A percentile compares a stretch with the other conserved stretches of the same genome.
These are phyloP conservation scores for Penicillium pulvis DNA, from an alignment of 495 filamentous ascomycete species.

Conservation along the genomic window DNA sequence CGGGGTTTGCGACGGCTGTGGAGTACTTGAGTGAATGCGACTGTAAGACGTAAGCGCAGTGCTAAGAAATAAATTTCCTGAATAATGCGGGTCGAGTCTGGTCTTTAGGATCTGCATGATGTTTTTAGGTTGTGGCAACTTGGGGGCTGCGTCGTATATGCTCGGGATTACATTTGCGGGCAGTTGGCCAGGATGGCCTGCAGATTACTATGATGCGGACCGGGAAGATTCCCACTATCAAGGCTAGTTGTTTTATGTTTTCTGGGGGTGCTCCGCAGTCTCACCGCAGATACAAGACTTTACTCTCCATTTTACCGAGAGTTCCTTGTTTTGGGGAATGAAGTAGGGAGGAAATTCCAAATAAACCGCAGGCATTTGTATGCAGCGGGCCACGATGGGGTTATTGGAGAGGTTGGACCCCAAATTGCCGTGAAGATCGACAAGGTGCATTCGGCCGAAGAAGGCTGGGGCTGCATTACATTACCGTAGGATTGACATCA, in stretches of 20 bases:
- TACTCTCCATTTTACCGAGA: background rate
- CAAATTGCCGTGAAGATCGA: background rate
- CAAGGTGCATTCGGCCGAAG: conserved; percentile 13
- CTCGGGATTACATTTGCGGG: background rate
- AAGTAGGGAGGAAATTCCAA: background rate
- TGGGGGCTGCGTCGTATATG: background rate
- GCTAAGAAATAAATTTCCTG: background rate
- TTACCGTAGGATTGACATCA: too few relatives aligned
- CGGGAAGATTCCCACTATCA: background rate
- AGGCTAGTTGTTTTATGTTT: too few relatives aligned
- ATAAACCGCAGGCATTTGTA: background rate
- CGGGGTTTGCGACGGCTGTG: too few relatives aligned
- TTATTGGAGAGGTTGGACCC: background rate
- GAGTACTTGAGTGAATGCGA: too few relatives aligned
- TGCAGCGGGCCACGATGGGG: background rate
- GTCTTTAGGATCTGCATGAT: background rate
- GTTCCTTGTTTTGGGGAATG: background rate
- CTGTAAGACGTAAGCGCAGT: too few relatives aligned
- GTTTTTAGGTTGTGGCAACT: background rate
- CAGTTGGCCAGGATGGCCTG: background rate
- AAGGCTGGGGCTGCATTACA: background rate
- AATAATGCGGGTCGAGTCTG: background rate
- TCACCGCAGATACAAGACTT: background rate
- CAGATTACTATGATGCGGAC: background rate
- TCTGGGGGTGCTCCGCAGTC: background rate